These are phyloP conservation scores for Rubroshorea leprosula DNA, from an alignment of 345 rosid genomes.

Conservation along the genomic window DNA sequence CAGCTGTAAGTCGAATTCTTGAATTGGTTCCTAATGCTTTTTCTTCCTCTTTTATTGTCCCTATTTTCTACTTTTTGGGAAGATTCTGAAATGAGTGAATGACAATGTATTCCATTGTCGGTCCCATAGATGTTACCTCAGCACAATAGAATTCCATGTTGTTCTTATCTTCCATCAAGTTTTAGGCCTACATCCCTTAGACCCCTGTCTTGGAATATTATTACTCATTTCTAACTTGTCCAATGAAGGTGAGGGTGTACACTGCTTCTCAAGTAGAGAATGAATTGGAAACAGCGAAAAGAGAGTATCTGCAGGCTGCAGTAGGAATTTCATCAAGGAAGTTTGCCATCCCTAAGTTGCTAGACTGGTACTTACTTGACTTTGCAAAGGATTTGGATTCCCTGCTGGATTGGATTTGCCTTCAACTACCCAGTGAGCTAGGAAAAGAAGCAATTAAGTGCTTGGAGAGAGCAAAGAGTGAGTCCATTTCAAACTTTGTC, in stretches of 20 bases:
- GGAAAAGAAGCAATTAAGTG: conserved; percentile 63
- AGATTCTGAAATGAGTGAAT: background rate
- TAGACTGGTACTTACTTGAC: conserved; percentile 80
- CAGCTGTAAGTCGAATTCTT: conserved; percentile 56
- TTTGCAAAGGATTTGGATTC: conserved; percentile 81
- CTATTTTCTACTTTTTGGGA: background rate
- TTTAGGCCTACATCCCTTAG: background rate
- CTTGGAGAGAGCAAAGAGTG: conserved; percentile 50
- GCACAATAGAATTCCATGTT: background rate
- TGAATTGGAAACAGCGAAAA: conserved; percentile 63
- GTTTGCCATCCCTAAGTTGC: conserved; percentile 62
- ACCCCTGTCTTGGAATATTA: no score
- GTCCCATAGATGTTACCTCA: no score
- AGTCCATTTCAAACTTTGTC: conserved; percentile 36
- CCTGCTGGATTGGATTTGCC: conserved; percentile 81
- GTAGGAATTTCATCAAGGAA: conserved; percentile 47
- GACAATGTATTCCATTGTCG: no score
- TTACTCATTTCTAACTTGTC: background rate
- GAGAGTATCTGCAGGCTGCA: conserved; percentile 75
- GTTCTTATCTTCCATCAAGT: background rate
- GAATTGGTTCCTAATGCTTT: background rate
- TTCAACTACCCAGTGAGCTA: conserved; percentile 69
- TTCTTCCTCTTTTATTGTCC: background rate
- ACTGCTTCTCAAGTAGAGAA: conserved; percentile 58
- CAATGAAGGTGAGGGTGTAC: conserved; percentile 61